Percentiles rank a stretch among this genome's conserved stretches.
Conservation (phyloP, 202 grass and related monocot genomes). For the Cymbopogon flexuosus region DNA sequence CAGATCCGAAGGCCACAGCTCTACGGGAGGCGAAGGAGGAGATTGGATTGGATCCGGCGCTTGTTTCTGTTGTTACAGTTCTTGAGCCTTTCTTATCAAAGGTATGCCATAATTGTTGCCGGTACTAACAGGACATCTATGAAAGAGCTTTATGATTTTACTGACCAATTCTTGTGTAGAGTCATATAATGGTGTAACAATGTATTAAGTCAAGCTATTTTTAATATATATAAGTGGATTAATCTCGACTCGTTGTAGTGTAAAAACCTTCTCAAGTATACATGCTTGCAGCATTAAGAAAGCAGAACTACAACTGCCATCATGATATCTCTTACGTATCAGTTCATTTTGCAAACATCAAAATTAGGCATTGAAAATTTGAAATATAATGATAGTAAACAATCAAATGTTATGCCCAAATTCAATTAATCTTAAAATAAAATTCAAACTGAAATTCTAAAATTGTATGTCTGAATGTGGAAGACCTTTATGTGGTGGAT, state of each 20-base stretch:
- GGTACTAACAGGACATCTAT: not conserved
- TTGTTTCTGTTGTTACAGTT: constrained; percentile 62
- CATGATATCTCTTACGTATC: not conserved
- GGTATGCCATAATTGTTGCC: constrained; percentile 31
- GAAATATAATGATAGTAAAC: no score
- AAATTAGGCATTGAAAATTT: not conserved
- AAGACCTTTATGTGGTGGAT: not conserved
- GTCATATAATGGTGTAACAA: not conserved
- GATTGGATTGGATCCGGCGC: constrained; percentile 59
- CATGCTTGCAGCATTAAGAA: not conserved
- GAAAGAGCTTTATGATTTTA: not conserved
- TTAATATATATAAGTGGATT: not conserved
- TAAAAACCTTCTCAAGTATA: not conserved
- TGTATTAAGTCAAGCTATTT: not conserved
- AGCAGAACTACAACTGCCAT: not conserved
- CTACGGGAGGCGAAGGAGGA: constrained; percentile 75
- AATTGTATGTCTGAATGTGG: not conserved
- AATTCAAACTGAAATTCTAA: not conserved
- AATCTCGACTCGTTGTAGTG: not conserved
- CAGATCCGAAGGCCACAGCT: constrained; percentile 61
- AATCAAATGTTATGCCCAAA: not conserved
- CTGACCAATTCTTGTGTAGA: not conserved
- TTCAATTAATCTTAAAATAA: no score
- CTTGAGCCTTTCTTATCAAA: constrained; percentile 82
- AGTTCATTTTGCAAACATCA: not conserved